Conservation (phyloP, 1,139 yeast genomes). For the Eremothecium gossypii region DNA sequence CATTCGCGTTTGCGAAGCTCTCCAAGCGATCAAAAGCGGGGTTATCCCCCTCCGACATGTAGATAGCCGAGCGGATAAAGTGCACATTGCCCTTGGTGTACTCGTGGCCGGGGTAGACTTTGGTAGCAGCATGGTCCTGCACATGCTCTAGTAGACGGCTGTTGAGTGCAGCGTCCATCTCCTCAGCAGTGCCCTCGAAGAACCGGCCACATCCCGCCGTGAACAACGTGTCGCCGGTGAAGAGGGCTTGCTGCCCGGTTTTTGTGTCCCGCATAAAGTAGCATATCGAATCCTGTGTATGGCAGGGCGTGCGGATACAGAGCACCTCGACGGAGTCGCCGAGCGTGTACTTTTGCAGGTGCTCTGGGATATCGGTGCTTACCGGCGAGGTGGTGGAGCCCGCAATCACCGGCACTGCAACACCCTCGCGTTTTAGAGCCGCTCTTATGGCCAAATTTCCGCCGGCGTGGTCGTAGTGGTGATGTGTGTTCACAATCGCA, state of each 20-base stretch:
- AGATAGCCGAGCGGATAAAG: conserved; percentile 56
- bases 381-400: conserved; percentile 41
- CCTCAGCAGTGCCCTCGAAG: conserved; percentile 78
- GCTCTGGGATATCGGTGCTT: conserved; percentile 27
- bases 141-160: conserved; percentile 54
- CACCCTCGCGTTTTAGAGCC: conserved; percentile 25
- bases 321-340: conserved; percentile 50
- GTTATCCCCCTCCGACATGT: conserved; percentile 37
- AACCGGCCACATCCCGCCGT: conserved; percentile 94
- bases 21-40: conserved; percentile 47
- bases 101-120: conserved; percentile 90
- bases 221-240: conserved; percentile 93
- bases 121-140: conserved; percentile 21
- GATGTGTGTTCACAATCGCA: conserved; percentile 90
- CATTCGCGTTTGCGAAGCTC: conserved; percentile 43
- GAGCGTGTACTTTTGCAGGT: conserved; percentile 29
- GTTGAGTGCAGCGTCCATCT: conserved; percentile 70
- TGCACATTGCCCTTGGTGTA: conserved; percentile 75
- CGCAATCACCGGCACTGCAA: conserved; percentile 58
- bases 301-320: conserved; percentile 94
- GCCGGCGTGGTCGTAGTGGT: conserved; percentile 89
- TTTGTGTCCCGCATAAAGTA: conserved; percentile 59
- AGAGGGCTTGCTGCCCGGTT: conserved; percentile 62
- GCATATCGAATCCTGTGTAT: conserved; percentile 91
- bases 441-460: conserved; percentile 52